These are phyloP conservation scores for Chlorella ohadii DNA, from an alignment of 139 green algal species.

Conservation along the genomic window DNA sequence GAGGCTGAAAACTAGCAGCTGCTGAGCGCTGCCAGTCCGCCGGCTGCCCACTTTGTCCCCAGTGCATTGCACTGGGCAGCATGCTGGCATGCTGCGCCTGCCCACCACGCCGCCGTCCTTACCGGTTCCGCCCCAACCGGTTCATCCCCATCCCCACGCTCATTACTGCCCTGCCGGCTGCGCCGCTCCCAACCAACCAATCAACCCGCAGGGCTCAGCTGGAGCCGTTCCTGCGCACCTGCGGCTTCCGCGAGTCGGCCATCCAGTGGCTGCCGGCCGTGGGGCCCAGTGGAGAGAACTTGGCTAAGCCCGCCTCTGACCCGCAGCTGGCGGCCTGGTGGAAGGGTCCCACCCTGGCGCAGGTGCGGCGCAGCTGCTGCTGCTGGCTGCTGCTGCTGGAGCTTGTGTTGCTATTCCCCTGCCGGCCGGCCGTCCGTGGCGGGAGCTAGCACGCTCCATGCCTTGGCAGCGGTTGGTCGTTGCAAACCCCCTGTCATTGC, in stretches of 20 bases:
- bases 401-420: too few species aligned
- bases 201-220: slow-evolving; percentile 50
- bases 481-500: too few species aligned
- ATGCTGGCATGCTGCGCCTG: too few species aligned
- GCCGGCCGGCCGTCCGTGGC: too few species aligned
- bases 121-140: too few species aligned
- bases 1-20: too few species aligned
- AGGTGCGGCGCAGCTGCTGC: slow-evolving; percentile 15
- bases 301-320: slow-evolving; percentile 58
- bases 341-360: slow-evolving; percentile 53
- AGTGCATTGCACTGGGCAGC: too few species aligned
- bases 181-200: background rate
- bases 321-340: slow-evolving; percentile 66
- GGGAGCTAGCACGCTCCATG: too few species aligned
- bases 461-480: too few species aligned
- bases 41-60: too few species aligned
- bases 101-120: too few species aligned
- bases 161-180: background rate
- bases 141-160: background rate
- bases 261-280: slow-evolving; percentile 90
- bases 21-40: background rate
- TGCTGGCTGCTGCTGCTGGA: background rate
- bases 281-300: slow-evolving; percentile 85
- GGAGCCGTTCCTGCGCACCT: slow-evolving; percentile 81
- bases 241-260: slow-evolving; percentile 76